These are phyloP conservation scores for Quercus parvula DNA, from an alignment of 306 rosid species.

Conservation along the genomic window DNA sequence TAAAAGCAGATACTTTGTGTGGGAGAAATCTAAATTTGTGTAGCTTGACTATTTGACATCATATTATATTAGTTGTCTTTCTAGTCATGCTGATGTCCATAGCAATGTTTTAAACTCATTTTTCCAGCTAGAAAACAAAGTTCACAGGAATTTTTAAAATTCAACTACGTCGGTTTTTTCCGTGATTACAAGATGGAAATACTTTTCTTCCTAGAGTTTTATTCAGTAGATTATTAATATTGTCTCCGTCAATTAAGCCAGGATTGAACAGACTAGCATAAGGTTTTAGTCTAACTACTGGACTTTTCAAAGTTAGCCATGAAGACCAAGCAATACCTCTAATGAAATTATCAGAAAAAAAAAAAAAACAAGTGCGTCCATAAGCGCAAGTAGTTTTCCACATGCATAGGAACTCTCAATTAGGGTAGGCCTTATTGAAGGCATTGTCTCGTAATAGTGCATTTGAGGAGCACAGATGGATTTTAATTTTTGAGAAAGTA, in stretches of 20 bases:
- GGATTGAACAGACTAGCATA: not conserved
- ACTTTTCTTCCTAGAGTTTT: not conserved
- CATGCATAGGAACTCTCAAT: not conserved
- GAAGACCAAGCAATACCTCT: not conserved
- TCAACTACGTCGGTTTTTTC: not conserved
- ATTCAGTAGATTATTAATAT: not conserved
- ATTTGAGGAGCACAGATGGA: not conserved
- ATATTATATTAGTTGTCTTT: constrained; percentile 11
- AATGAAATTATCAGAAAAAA: not conserved
- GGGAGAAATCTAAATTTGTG: not conserved
- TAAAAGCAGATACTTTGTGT: too few relatives aligned
- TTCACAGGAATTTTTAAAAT: not conserved
- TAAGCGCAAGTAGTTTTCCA: not conserved
- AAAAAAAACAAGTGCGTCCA: not conserved
- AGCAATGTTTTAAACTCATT: not conserved
- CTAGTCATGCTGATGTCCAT: constrained; percentile 27
- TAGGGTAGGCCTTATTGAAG: not conserved
- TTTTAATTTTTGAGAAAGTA: not conserved
- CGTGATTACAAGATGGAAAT: not conserved
- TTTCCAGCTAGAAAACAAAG: not conserved
- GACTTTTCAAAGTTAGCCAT: not conserved
- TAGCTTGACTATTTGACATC: constrained; percentile 18
- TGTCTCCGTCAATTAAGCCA: not conserved
- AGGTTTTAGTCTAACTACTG: not conserved
- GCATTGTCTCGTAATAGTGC: not conserved